Conservation (phyloP, 2,329 filamentous ascomycete genomes). For the Ilyonectria mors-panacis region DNA sequence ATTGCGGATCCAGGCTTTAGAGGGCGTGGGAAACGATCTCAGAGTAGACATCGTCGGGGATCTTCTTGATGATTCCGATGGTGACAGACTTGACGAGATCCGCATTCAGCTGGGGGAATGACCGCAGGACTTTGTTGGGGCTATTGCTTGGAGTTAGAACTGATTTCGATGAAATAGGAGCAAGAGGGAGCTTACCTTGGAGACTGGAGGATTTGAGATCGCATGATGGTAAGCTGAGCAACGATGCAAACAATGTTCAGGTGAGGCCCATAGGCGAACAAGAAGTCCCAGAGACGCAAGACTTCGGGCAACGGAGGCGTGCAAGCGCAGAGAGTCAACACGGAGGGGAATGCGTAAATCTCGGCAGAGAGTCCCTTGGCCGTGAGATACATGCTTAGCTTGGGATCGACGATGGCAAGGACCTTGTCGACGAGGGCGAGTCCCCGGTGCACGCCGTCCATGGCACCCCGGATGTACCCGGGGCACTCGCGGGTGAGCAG, state of each 20-base stretch:
- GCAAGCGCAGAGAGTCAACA: conserved; percentile 94
- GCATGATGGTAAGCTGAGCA: conserved; percentile 90
- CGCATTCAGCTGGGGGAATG: conserved; percentile 87
- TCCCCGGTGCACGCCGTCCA: conserved; percentile 97
- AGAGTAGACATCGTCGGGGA: conserved; percentile 90
- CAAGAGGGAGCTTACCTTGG: conserved; percentile 73
- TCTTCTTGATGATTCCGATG: conserved; percentile 88
- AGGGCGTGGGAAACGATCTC: conserved; percentile 92
- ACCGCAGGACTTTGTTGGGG: conserved; percentile 92
- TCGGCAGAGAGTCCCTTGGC: conserved; percentile 91
- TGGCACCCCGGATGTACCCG: conserved; percentile 93
- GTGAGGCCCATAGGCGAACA: conserved; percentile 96
- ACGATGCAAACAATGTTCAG: conserved; percentile 97
- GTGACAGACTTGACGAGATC: conserved; percentile 88
- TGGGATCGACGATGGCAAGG: conserved; percentile 90
- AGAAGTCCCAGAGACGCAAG: conserved; percentile 93
- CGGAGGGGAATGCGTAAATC: conserved; percentile 96
- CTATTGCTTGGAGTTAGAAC: conserved; percentile 63
- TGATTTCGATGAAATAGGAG: not conserved
- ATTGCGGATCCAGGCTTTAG: conserved; percentile 52
- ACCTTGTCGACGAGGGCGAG: conserved; percentile 93
- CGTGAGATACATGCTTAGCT: conserved; percentile 86
- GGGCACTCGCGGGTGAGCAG: conserved; percentile 92
- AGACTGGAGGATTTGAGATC: conserved; percentile 86
- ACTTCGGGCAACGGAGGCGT: conserved; percentile 96